A percentile compares a stretch with the other conserved stretches of the same genome.
These are phyloP conservation scores for Chernovozyma sophiae-reginae DNA, from an alignment of 1,139 yeast species.

Conservation along the genomic window DNA sequence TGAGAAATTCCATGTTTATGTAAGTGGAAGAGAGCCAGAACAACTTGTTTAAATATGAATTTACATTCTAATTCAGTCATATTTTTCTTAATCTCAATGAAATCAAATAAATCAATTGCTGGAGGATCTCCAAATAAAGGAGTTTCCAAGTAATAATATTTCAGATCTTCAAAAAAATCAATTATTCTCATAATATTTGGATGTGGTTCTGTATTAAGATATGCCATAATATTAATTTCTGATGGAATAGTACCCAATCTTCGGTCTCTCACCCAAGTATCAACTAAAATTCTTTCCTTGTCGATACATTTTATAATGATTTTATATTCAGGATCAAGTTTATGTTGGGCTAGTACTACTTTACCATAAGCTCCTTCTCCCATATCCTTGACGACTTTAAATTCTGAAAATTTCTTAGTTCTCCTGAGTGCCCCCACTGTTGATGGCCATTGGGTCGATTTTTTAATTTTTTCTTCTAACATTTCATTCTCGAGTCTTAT, in stretches of 20 bases:
- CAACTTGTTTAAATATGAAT: conserved; percentile 74
- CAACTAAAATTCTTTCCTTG: conserved; percentile 88
- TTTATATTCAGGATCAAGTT: conserved; percentile 55
- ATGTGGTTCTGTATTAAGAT: conserved; percentile 70
- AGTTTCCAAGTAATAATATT: conserved; percentile 84
- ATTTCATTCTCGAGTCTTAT: conserved; percentile 34
- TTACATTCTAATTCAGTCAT: conserved; percentile 76
- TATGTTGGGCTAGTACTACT: conserved; percentile 75
- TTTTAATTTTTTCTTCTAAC: conserved; percentile 28
- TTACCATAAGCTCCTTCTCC: conserved; percentile 98
- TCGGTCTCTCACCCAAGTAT: conserved; percentile 95
- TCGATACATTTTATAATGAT: conserved; percentile 86
- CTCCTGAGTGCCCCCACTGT: conserved; percentile 58
- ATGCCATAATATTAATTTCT: conserved; percentile 89
- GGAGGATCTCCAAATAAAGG: conserved; percentile 87
- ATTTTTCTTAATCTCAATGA: conserved; percentile 76
- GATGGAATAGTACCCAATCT: conserved; percentile 89
- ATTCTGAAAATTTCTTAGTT: conserved; percentile 68
- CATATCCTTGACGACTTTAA: conserved; percentile 65
- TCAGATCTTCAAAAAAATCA: conserved; percentile 89
- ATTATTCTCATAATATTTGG: conserved; percentile 79
- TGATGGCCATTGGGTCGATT: conserved; percentile 49
- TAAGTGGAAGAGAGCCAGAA: conserved; percentile 71
- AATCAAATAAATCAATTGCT: conserved; percentile 87
- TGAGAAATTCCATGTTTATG: conserved; percentile 88